A percentile compares a stretch with the other conserved stretches of the same genome.
Evolutionary conservation across 306 rosid species (phyloP).

Genomic region (Chamaecrista fasciculata): DNA sequence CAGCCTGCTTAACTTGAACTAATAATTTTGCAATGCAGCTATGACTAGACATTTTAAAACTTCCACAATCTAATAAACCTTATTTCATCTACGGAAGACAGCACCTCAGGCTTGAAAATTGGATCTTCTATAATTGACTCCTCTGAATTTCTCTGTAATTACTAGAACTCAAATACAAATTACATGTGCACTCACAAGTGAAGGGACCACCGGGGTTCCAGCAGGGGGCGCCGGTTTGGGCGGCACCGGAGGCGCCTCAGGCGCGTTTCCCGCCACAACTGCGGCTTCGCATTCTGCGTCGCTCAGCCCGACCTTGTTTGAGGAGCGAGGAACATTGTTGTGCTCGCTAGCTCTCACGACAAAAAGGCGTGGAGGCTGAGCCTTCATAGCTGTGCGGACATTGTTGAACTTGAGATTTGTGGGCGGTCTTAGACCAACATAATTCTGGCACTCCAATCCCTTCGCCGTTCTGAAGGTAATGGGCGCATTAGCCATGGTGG

Average conservation of each 20-base stretch:
- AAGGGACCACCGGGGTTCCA: slow-evolving; percentile 84
- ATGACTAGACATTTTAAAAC: not conserved
- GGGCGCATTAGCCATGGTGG: slow-evolving; percentile 45
- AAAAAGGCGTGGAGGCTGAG: slow-evolving; percentile 35
- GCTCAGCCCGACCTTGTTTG: slow-evolving; percentile 43
- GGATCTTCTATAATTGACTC: too few relatives aligned
- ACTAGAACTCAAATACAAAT: not conserved
- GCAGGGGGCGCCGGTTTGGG: slow-evolving; percentile 66
- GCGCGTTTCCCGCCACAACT: slow-evolving; percentile 69
- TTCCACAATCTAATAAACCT: not conserved
- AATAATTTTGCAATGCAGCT: not conserved
- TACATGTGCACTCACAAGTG: slow-evolving; percentile 54
- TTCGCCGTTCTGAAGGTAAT: slow-evolving; percentile 36
- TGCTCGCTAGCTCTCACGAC: slow-evolving; percentile 49
- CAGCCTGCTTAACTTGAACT: not conserved
- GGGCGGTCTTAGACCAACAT: slow-evolving; percentile 43
- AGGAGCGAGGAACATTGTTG: slow-evolving; percentile 30
- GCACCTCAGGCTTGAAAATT: not conserved
- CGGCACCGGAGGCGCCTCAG: slow-evolving; percentile 84
- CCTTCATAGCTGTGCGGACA: slow-evolving; percentile 33
- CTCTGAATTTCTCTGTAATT: too few relatives aligned
- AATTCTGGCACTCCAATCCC: slow-evolving; percentile 44
- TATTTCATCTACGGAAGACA: not conserved
- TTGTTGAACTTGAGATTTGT: slow-evolving; percentile 29
- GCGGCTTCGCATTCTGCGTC: slow-evolving; percentile 90